Base-by-base conservation (phyloP, 768 basidiomycete species). In the Mycena pura region DNA sequence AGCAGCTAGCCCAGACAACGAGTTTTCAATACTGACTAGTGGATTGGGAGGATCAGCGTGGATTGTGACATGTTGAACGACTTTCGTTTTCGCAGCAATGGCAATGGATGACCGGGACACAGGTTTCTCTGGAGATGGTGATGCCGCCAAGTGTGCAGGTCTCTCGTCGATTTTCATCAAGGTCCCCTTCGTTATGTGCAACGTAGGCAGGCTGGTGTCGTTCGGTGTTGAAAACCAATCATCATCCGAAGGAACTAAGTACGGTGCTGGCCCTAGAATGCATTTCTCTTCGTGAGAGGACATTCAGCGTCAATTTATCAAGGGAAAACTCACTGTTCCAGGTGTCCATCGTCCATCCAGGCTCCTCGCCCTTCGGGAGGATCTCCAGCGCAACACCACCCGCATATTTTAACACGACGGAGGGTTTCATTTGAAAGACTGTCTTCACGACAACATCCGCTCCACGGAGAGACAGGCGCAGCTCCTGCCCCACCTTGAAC, bases 391-490 rank as follows among this genome's bases (percentile, higher is more conserved):
- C 55, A 22, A 79, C 77, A 17, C 85, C 85, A 5, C 78, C 70
- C 3, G 70, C 66, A 61, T 79, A 87, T 28, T 70, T 63, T 57
- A 88, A 70, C 19, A 66, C 61, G 56, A 85, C 69, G 28, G n/a
- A 82, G 68, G 22, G 62, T 74, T 8, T 28, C 31, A 10, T 6
- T 71, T 66, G 38, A 71, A 75, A 27, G 65, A 68, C 19, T 67
- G 67, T 73, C 36, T 44, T 72, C 34, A 73, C 73, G 21, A 85
- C 58, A 8, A 25, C 57, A 60, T 24, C 74, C 74, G 2, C 84
- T 2, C 59, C 84, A 57, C 76, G 80, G 19, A 87, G 76, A 17
- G 81, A 76, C n/a, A 88, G 51, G n/a, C 70, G 70, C 24, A 88
- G 65, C 38, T 72, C 72, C 55, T 85, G 81, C 3, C 73, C 70